phyloP scores from a whole-genome alignment of 768 basidiomycete species.

The Collybia sp. region DNA sequence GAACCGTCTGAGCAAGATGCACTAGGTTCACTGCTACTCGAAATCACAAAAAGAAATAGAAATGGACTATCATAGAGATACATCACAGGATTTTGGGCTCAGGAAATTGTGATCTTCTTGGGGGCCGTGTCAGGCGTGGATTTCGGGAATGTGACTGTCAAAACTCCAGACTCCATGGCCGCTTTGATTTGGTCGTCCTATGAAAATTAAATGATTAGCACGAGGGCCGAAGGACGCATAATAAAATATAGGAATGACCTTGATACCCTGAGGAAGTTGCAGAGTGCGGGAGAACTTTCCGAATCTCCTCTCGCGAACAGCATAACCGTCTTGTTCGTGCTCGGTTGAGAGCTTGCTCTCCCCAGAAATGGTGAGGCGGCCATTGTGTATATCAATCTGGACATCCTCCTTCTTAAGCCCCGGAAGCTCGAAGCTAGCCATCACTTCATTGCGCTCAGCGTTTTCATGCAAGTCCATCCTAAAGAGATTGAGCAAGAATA shows the following conservation, averaged over 20 bases:
- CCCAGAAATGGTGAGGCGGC: constrained; percentile 43
- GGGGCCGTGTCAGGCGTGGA: constrained; percentile 33
- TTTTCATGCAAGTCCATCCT: constrained; percentile 49
- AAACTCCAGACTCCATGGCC: constrained; percentile 39
- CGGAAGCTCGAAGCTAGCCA: constrained; percentile 52
- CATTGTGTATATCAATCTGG: constrained; percentile 40
- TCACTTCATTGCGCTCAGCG: constrained; percentile 32
- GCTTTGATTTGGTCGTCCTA: constrained; percentile 43
- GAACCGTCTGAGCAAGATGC: too few species aligned
- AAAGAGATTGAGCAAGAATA: too few species aligned
- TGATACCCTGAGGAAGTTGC: constrained; percentile 42
- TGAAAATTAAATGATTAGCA: neutral
- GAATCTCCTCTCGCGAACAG: constrained; percentile 40
- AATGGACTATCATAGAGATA: too few species aligned
- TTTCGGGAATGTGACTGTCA: constrained; percentile 46
- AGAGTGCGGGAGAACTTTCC: constrained; percentile 47
- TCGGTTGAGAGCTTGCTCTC: constrained; percentile 27
- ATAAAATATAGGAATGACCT: constrained; percentile 24
- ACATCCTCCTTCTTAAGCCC: constrained; percentile 47
- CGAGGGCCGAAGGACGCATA: neutral
- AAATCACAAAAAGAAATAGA: too few species aligned
- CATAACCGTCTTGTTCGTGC: constrained; percentile 30
- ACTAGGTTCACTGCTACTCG: too few species aligned
- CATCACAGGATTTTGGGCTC: neutral
- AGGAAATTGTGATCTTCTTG: constrained; percentile 34